Evolutionary conservation across 331 rosid species (phyloP).

Genomic region (Ulmus americana): DNA sequence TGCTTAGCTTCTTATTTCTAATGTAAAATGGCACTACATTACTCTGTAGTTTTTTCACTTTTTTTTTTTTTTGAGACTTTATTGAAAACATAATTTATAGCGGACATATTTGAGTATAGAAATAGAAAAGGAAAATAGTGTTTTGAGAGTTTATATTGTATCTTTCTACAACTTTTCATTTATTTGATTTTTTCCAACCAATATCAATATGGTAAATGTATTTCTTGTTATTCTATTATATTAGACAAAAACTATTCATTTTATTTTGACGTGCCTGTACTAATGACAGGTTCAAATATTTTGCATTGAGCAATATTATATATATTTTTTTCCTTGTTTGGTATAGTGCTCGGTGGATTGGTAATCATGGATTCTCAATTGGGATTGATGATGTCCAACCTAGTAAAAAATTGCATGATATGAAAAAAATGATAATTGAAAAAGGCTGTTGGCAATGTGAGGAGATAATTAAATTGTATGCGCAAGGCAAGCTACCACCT

Average conservation of each 20-base stretch:
- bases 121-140: not conserved
- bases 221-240: not conserved
- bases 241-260: not conserved
- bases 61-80: not conserved
- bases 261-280: too few relatives aligned
- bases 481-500: slow-evolving; percentile 60
- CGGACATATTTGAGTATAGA: not conserved
- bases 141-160: not conserved
- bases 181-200: not conserved
- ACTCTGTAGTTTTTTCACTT: not conserved
- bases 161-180: not conserved
- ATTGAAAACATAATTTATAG: too few relatives aligned
- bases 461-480: slow-evolving; percentile 44
- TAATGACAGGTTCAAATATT: too few relatives aligned
- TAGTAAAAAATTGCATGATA: slow-evolving; percentile 39
- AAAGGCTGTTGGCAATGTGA: slow-evolving; percentile 56
- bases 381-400: slow-evolving; percentile 98
- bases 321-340: slow-evolving; percentile 21
- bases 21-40: not conserved
- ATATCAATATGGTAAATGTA: not conserved
- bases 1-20: not conserved
- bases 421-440: slow-evolving; percentile 51
- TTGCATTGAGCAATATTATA: slow-evolving; percentile 1
- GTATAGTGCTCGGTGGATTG: slow-evolving; percentile 96
- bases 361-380: slow-evolving; percentile 96